These are phyloP conservation scores for Ensete glaucum DNA, from an alignment of 176 grass and related monocot species.

Conservation along the genomic window DNA sequence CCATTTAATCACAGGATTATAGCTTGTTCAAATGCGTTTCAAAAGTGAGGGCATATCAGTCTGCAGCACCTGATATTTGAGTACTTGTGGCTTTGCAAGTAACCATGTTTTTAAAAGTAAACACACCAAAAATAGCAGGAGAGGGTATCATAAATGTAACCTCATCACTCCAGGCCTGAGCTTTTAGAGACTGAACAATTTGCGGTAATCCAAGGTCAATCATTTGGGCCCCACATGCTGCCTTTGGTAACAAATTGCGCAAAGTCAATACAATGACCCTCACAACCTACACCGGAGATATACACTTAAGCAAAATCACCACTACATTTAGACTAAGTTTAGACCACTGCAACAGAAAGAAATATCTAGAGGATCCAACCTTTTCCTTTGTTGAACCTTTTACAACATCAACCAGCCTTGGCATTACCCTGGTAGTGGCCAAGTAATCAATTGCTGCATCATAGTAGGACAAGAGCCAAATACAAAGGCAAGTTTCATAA, in stretches of 20 bases:
- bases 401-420: slow-evolving; percentile 87
- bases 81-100: neutral
- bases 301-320: neutral
- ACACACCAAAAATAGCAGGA: neutral
- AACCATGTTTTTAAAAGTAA: too few species aligned
- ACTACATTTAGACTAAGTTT: neutral
- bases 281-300: slow-evolving; percentile 51
- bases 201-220: slow-evolving; percentile 90
- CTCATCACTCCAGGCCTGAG: slow-evolving; percentile 98
- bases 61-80: neutral
- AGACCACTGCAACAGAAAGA: neutral
- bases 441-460: slow-evolving; percentile 78
- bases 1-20: neutral
- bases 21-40: neutral
- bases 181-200: slow-evolving; percentile 88
- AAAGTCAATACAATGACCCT: slow-evolving; percentile 84
- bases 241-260: slow-evolving; percentile 68
- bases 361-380: slow-evolving; percentile 28
- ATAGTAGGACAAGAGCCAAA: slow-evolving; percentile 97
- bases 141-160: slow-evolving; percentile 28
- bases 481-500: slow-evolving; percentile 91
- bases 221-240: slow-evolving; percentile 90
- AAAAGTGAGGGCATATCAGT: neutral
- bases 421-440: slow-evolving; percentile 79
- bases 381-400: slow-evolving; percentile 98